Base-by-base conservation (phyloP, 164 flowering plant genomes). In the Vitis cinerea region DNA sequence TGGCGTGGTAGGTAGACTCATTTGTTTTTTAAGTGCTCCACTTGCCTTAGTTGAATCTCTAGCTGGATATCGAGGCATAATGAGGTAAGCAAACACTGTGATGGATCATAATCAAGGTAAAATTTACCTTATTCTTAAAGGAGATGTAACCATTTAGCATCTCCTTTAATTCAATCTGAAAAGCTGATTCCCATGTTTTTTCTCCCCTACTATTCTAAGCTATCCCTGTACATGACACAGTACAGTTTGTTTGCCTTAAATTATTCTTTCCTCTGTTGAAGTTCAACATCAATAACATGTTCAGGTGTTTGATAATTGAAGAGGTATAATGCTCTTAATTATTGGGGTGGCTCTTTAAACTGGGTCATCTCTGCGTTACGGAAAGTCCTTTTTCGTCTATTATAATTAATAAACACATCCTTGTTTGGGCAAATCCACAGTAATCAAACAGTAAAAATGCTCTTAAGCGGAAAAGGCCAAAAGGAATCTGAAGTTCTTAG, bases 1-100 rank as follows among this genome's bases (percentile, higher is more conserved):
- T 10, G 56, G n/a, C n/a, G 2, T 57, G 44, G 44, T 37, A 37
- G 44, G 27, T 8, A 23, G 29, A 27, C 3, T 10, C 10, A 3
- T 59, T 11, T 27, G 31, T 37, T 37, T 37, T 23, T 59, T 59
- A 59, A 59, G 37, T 59, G 61, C 37, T 27, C 61, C 61, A 59
- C 61, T 59, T 53, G 56, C 37, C 27, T 10, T 23, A 23, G 31
- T 59, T 27, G 31, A 59, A 59, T 8, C 6, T 59, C 14, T 27
- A 10, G 27, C 14, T 59, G 61, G 37, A 27, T 59, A 27, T 59
- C 0, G 61, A 27, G 11, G 37, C 10, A 27, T 19, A 59, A 59
- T 59, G 37, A 10, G 13, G 61, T 27, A 27, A 59, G 61, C 61
- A 59, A 31, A 59, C 37, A 23, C 13, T 23, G 61, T 59, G 37